Percentiles rank a stretch among this genome's conserved stretches.
These are phyloP conservation scores for Thalassiosira delicatula DNA, from an alignment of 352 stramenopile genomes.

Conservation along the genomic window DNA sequence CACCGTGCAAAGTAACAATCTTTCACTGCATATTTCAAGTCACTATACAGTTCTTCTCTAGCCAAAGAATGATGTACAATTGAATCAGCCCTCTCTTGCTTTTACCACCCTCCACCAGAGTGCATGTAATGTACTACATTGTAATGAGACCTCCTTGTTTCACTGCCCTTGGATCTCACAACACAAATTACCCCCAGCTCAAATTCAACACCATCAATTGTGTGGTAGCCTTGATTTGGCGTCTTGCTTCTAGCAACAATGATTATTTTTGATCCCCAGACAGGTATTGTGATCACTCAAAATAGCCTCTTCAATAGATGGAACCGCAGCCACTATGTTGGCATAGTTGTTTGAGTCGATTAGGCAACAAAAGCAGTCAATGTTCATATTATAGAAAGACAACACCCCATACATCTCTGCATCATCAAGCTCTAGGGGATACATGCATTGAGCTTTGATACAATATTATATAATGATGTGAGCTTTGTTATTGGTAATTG, in stretches of 20 bases:
- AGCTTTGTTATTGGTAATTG: conserved; percentile 21
- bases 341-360: conserved; percentile 5
- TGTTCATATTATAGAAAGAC: conserved; percentile 6
- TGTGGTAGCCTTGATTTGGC: not conserved
- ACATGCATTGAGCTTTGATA: conserved; percentile 10
- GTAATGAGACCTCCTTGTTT: not conserved
- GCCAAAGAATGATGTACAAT: conserved; percentile 5
- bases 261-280: conserved; percentile 10
- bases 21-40: not conserved
- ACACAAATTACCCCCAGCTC: conserved; percentile 20
- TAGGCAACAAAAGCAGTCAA: conserved; percentile 7
- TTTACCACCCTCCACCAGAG: conserved; percentile 13
- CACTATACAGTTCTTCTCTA: not conserved
- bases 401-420: not conserved
- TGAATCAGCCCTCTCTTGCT: conserved; percentile 8
- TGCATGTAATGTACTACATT: conserved; percentile 10
- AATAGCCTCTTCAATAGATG: conserved; percentile 13
- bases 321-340: conserved; percentile 1
- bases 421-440: not conserved
- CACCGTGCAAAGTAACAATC: conserved; percentile 6
- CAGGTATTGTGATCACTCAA: not conserved
- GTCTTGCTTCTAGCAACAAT: not conserved
- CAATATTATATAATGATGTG: not conserved
- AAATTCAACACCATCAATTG: conserved; percentile 1
- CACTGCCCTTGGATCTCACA: conserved; percentile 6